Evolutionary conservation across 176 grass and related monocot species (phyloP).

Genomic region (Pontederia paniculata): DNA sequence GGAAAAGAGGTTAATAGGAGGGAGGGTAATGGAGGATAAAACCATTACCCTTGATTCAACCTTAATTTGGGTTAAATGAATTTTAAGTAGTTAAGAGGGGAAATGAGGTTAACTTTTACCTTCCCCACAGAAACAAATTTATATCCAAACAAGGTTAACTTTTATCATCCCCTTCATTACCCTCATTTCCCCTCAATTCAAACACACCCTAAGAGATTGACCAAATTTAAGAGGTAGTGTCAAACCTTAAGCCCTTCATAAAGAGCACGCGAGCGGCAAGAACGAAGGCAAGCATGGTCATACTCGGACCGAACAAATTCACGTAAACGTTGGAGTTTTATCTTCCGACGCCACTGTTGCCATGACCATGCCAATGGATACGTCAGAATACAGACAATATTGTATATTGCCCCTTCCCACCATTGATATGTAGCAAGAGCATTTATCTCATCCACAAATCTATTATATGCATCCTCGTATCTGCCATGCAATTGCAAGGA

Average conservation of each 20-base stretch:
- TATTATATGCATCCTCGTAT: conserved; percentile 90
- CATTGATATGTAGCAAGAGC: conserved; percentile 91
- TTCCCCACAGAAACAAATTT: too few species aligned
- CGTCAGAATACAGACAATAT: conserved; percentile 66
- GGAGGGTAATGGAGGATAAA: too few species aligned
- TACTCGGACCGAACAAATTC: conserved; percentile 99
- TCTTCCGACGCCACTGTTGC: conserved; percentile 94
- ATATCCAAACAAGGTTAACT: too few species aligned
- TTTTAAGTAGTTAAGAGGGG: too few species aligned
- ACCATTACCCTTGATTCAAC: too few species aligned
- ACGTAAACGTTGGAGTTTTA: conserved; percentile 85
- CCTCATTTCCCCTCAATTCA: too few species aligned
- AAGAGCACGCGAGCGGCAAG: conserved; percentile 96
- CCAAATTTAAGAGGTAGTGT: neutral
- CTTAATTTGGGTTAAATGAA: too few species aligned
- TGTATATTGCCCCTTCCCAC: conserved; percentile 96
- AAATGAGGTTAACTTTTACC: too few species aligned
- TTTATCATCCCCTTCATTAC: too few species aligned
- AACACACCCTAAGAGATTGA: too few species aligned
- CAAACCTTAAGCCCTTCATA: conserved; percentile 99
- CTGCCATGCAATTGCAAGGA: conserved; percentile 15
- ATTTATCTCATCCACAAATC: conserved; percentile 96
- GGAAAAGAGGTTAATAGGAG: too few species aligned
- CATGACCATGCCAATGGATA: conserved; percentile 97
- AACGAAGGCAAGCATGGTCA: conserved; percentile 92